Conservation (phyloP, 352 stramenopile species). For the Pythium oligandrum region DNA sequence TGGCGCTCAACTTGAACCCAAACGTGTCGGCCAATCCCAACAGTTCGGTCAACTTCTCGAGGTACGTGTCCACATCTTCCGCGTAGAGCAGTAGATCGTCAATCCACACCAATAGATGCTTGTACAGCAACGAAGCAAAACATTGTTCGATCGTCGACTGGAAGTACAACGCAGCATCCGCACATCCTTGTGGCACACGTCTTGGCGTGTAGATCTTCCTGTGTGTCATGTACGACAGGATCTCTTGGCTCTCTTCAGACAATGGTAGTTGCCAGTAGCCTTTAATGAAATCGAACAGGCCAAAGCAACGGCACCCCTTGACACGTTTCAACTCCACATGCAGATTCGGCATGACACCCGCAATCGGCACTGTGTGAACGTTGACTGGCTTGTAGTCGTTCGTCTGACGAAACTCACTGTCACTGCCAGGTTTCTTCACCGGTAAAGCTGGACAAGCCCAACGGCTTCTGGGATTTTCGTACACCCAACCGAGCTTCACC, state of each 20-base stretch:
- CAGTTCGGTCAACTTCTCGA: slow-evolving; percentile 4
- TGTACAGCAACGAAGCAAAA: slow-evolving; percentile 12
- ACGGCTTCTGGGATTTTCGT: slow-evolving; percentile 3
- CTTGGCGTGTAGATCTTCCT: slow-evolving; percentile 16
- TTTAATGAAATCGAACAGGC: slow-evolving; percentile 10
- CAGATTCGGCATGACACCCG: slow-evolving; percentile 6
- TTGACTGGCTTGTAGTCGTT: slow-evolving; percentile 8
- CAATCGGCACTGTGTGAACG: slow-evolving; percentile 2
- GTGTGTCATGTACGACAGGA: slow-evolving; percentile 23
- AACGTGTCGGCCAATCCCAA: neutral
- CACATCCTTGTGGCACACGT: slow-evolving; percentile 17
- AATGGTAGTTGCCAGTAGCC: slow-evolving; percentile 21
- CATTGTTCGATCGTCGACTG: slow-evolving; percentile 13
- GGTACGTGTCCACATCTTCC: neutral
- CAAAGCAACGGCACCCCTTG: slow-evolving; percentile 4
- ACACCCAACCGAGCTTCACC: slow-evolving; percentile 9
- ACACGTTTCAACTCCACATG: slow-evolving; percentile 1
- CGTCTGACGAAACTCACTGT: slow-evolving; percentile 11
- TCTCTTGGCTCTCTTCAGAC: slow-evolving; percentile 9
- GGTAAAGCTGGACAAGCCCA: slow-evolving; percentile 8
- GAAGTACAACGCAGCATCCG: slow-evolving; percentile 17
- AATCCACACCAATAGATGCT: slow-evolving; percentile 11
- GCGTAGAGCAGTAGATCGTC: slow-evolving; percentile 13
- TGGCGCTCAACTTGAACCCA: slow-evolving; percentile 13
- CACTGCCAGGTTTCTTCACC: slow-evolving; percentile 5